phyloP scores from a whole-genome alignment of 208 protist genomes.

The Leishmania braziliensis region DNA sequence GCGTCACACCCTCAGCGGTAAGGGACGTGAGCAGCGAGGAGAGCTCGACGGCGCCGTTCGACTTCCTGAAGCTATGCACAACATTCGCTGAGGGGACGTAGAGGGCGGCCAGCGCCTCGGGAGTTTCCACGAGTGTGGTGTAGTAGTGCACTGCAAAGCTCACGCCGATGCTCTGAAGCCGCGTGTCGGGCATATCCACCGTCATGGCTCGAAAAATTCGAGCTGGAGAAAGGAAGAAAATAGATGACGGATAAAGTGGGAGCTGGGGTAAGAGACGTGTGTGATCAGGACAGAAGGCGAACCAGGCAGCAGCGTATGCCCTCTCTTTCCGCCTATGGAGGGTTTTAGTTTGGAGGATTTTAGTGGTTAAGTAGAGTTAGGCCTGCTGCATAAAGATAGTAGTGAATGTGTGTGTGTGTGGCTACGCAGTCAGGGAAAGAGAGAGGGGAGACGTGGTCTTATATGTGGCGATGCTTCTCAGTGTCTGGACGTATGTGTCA shows the following conservation, averaged over 20 bases:
- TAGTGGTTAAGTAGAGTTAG: not conserved
- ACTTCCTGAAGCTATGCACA: conserved; percentile 45
- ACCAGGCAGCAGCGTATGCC: not conserved
- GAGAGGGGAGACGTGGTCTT: not conserved
- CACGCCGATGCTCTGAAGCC: conserved; percentile 47
- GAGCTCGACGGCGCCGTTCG: conserved; percentile 36
- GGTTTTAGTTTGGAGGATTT: not conserved
- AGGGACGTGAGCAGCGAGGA: conserved; percentile 31
- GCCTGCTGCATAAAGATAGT: not conserved
- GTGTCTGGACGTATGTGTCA: not conserved
- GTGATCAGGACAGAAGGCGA: not conserved
- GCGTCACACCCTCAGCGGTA: conserved; percentile 24
- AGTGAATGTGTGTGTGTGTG: not conserved
- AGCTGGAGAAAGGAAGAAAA: not conserved
- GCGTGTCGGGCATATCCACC: conserved; percentile 18
- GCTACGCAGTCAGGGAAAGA: not conserved
- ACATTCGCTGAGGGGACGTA: conserved; percentile 54
- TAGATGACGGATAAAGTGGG: not conserved
- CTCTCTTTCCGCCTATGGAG: not conserved
- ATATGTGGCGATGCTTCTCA: not conserved
- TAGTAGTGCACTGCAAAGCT: conserved; percentile 79
- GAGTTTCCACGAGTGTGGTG: conserved; percentile 56
- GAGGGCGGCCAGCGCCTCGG: conserved; percentile 39
- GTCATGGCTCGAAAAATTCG: not conserved
- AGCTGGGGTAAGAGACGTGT: not conserved